Evolutionary conservation across 179 eudicot genomes (phyloP), one percentile per base, ranked within the genome.

Genomic region (Pouteria campechiana): DNA sequence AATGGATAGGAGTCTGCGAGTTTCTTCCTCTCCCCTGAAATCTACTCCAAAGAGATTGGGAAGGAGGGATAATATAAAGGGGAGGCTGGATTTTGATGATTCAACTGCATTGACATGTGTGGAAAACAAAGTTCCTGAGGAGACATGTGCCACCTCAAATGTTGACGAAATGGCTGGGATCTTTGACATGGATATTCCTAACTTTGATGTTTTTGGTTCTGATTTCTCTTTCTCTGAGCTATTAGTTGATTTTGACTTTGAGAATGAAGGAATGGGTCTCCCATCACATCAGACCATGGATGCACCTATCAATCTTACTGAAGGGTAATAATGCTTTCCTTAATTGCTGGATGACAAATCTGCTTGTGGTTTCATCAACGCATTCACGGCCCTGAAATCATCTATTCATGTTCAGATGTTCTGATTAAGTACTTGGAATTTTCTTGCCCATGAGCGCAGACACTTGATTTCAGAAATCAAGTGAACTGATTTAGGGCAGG

Each of bases 51-150:
- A 51, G 48, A 60, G 63, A 60, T 52, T 61, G 44, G 58, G 39
- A 52, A 74, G 44, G 33, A 52, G 68, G 38, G 64, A 61, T 25
- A 54, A 57, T 29, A 62, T 70, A 24, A 70, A 85, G 58, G 87
- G 95, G 37, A 81, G 93, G 73, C 78, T 89, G 2, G 77, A 89
- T 54, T 89, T 89, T 43, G 89, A 71, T 39, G 55, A 70, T 27
- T 54, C 90, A 43, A 81, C 77, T 16, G 44, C 38, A 24, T 69
- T 61, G 15, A 35, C 19, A 11, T 50, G 60, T 25, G 20, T 64
- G 7, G 73, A 58, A 37, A 67, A 47, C 29, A 51, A 54, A 32
- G 49, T 30, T 19, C 40, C 58, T 45, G 70, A 70, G 48, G 67
- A 50, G 32, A 50, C 50, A 57, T 34, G 65, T 4, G 58, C 66